Base-by-base conservation (phyloP, 208 protist genomes). In the Leishmania braziliensis region DNA sequence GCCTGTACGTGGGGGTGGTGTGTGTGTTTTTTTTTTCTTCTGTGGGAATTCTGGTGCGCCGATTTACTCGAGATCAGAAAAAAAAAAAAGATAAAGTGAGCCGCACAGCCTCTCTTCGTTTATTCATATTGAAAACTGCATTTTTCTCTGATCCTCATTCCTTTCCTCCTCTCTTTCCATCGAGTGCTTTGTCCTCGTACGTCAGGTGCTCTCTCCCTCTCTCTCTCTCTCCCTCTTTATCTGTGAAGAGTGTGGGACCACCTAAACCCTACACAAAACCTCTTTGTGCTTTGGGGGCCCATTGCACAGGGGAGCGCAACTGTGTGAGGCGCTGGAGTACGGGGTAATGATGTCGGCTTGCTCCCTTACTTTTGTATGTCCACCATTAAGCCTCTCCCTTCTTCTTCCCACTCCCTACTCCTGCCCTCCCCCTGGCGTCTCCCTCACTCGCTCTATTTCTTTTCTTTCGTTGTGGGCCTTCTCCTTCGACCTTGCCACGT, bases 11-110 rank as follows among this genome's bases (percentile, higher is more conserved):
- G 58, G 3, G 26, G 33, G 62, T 29, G 29, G 62, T 68, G 62
- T 20, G 12, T 39, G 36, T 66, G n/a, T 75, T 84, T 29, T 79
- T 84, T 29, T 79, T 16, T 36, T 46, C 4, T 70, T 56, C 26
- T 50, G 26, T 54, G 48, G 6, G 20, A 43, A 23, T 5, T 5
- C 20, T 29, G 0, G 20, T 43, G 39, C 48, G 56, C 16, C 4
- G 62, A 68, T n/a, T 39, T 68, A 20, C 62, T 26, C 39, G 62
- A 39, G 29, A n/a, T 68, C 62, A 5, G 62, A 39, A 16, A 36
- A 14, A n/a, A 12, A 20, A 68, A 26, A 68, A 12, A n/a, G 36
- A 66, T 39, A 66, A 39, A 68, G 29, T 68, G 62, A 39, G 23
- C 62, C 14, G 29, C 14, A 39, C 62, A 36, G 12, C 29, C 62